Evolutionary conservation across 148 eudicot species (phyloP), one percentile per base, ranked within the genome.

Genomic region (Vaccinium corymbosum): DNA sequence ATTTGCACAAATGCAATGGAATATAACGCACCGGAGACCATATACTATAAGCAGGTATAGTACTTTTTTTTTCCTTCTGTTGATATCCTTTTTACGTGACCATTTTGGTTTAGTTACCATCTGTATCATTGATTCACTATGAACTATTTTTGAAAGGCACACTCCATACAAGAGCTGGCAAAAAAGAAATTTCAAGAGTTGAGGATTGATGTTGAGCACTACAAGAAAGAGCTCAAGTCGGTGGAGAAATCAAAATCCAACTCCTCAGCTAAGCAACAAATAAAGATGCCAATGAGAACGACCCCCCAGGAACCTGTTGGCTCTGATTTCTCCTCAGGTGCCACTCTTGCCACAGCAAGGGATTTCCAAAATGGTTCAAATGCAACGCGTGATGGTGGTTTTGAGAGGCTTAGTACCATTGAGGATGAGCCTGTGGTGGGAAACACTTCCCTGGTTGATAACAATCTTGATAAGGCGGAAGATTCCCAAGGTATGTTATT

Each of bases 1-100:
- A 93, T 97, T 75, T 91, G 98, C 88, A 81, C 94, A 79, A 97
- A 97, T 85, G 99, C 99, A 82, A 94, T 97, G 98, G 90, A 90
- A 89, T 97, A 97, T 86, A 97, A 97, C 81, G 92, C 93, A 38
- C 88, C 97, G 66, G 97, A 92, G 81, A 97, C 99, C 80, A 53
- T 94, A 83, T 97, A 94, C 87, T 82, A 92, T 85, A 93, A 91
- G 80, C 99, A 97, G 95, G 99, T 96, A 88, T 64, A n/a, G 10
- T n/a, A 20, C 51, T 22, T 64, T 22, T 22, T 64, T 22, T 42
- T 62, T 1, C 42, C 16, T 73, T 51, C 79, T 13, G 20, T 29
- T 49, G 22, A 55, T 25, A 78, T 15, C 19, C 48, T 83, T 83
- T 50, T 11, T 2, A 1, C 1, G 9, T 74, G 29, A 38, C 64